Evolutionary conservation across 768 basidiomycete genomes (phyloP), one percentile per base, ranked within the genome.

Genomic region (Rhodocollybia butyracea): DNA sequence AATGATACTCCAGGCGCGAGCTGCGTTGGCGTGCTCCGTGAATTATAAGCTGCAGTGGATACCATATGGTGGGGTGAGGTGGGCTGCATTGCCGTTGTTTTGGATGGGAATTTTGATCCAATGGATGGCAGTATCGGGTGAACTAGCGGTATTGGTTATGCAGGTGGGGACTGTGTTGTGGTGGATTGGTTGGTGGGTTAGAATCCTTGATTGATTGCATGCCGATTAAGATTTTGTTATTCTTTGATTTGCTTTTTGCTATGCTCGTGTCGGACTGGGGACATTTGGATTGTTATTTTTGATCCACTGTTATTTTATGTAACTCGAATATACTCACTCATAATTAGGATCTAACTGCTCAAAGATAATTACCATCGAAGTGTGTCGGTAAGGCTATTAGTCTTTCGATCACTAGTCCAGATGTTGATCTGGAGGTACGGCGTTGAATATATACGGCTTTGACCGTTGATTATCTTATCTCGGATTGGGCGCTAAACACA

Each of bases 141-240:
- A 90, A 64, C 65, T 75, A 57, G 75, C 70, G 31, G 69, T 89
- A 56, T 76, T 90, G 12, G 79, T 87, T 21, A 70, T 84, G 39
- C 62, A 89, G 64, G 40, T 83, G 38, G 82, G 77, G 3, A 80
- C 86, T 19, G 69, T 84, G 39, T 62, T 75, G 8, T 91, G 89
- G 89, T 91, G 89, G 89, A 63, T 80, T 54, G 88, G 86, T 24
- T 91, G 89, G 89, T 74, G 73, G 26, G 64, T 88, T 40, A 79
- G 79, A 39, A 59, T 89, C 57, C 64, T 75, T 55, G 64, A 64
- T 58, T 78, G 64, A 67, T 40, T 40, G n/a, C n/a, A n/a, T n/a
- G n/a, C n/a, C n/a, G n/a, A n/a, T 40, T 38, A n/a, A 19, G 29
- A 32, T 15, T 45, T 40, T 19, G 21, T 45, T 36, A 56, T 46